Evolutionary conservation across 306 rosid genomes (phyloP).

Genomic region (Fragaria vesca): DNA sequence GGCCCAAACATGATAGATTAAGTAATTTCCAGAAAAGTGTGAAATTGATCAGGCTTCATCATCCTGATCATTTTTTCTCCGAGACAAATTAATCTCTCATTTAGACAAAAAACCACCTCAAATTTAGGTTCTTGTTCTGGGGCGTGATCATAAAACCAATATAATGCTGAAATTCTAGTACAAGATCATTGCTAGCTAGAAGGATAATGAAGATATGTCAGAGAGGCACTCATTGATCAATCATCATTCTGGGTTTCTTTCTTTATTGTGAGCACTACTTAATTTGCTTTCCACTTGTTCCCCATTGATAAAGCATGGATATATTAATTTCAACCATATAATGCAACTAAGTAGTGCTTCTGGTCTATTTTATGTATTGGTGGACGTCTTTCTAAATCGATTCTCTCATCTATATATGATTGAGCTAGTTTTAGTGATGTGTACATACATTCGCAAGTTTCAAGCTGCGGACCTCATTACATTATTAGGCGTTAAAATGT

Average conservation of each 20-base stretch:
- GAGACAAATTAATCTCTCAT: not conserved
- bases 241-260: not conserved
- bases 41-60: not conserved
- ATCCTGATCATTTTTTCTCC: not conserved
- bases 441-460: not conserved
- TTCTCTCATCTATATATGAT: conserved; percentile 9
- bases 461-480: not conserved
- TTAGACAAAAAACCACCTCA: not conserved
- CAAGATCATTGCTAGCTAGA: not conserved
- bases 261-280: conserved; percentile 16
- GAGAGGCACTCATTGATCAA: conserved; percentile 9
- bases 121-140: not conserved
- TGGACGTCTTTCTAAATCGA: not conserved
- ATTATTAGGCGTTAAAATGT: too few relatives aligned
- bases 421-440: not conserved
- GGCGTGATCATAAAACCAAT: not conserved
- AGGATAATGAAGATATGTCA: not conserved
- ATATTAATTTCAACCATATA: conserved; percentile 1
- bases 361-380: conserved; percentile 10
- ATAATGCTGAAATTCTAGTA: not conserved
- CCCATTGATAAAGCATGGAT: conserved; percentile 19
- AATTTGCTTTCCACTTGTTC: conserved; percentile 31
- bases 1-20: not conserved
- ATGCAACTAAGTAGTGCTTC: not conserved
- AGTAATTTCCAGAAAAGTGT: not conserved